These are phyloP conservation scores for Metschnikowia arizonensis DNA, from an alignment of 805 yeast genomes.

Conservation along the genomic window DNA sequence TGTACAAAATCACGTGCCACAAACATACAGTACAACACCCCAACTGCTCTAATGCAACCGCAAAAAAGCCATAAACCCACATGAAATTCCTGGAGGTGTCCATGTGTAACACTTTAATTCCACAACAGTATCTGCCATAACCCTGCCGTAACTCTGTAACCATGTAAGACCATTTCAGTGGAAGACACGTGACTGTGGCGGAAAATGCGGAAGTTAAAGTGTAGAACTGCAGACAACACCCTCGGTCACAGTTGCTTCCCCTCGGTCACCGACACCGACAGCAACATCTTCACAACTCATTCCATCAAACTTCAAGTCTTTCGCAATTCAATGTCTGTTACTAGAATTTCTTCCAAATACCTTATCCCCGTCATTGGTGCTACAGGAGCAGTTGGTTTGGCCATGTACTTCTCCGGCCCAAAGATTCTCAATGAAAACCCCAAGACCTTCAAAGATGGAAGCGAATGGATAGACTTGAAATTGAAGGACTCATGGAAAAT, in stretches of 20 bases:
- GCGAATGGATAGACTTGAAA: slow-evolving; percentile 70
- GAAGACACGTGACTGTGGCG: neutral
- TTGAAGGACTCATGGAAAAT: slow-evolving; percentile 45
- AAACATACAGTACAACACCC: too few relatives aligned
- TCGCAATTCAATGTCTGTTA: slow-evolving; percentile 20
- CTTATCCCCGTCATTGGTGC: slow-evolving; percentile 29
- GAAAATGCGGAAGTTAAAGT: neutral
- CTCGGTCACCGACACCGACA: neutral
- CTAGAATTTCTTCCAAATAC: slow-evolving; percentile 23
- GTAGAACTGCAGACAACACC: neutral
- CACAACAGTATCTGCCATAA: too few relatives aligned
- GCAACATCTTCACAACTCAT: neutral
- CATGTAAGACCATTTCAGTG: too few relatives aligned
- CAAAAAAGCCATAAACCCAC: too few relatives aligned
- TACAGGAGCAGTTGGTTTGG: slow-evolving; percentile 33
- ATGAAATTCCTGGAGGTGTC: too few relatives aligned
- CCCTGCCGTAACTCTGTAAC: too few relatives aligned
- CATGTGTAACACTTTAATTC: too few relatives aligned
- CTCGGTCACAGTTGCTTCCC: slow-evolving; percentile 1
- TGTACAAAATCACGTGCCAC: neutral
- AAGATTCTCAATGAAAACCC: slow-evolving; percentile 33
- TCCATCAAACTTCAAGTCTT: neutral
- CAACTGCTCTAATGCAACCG: too few relatives aligned
- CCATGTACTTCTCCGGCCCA: slow-evolving; percentile 25
- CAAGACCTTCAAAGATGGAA: slow-evolving; percentile 57